Evolutionary conservation across 768 basidiomycete species (phyloP).

Genomic region (Psilocybe azurescens): DNA sequence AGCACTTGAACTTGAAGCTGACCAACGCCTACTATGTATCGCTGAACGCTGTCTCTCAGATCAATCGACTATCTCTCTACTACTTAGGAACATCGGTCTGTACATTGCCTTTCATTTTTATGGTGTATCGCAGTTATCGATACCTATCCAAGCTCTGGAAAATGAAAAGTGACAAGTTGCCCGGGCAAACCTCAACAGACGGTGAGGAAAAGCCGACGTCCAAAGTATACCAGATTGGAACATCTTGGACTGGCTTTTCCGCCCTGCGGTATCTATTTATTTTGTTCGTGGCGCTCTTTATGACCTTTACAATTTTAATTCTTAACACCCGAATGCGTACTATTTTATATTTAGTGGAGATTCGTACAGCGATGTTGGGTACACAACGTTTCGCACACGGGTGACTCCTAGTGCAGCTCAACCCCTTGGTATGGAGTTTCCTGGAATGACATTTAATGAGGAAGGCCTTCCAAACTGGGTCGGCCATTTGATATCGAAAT

Average conservation of each 20-base stretch:
- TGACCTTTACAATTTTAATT: background rate
- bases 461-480: constrained; percentile 62
- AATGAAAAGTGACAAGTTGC: background rate
- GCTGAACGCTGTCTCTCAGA: too few relatives aligned
- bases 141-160: background rate
- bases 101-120: background rate
- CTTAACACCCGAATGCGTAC: background rate
- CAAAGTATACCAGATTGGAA: constrained; percentile 21
- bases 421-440: constrained; percentile 55
- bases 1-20: too few relatives aligned
- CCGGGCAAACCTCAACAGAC: background rate
- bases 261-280: constrained; percentile 49
- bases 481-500: constrained; percentile 53
- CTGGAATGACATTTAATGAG: constrained; percentile 55
- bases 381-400: constrained; percentile 9
- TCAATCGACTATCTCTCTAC: too few relatives aligned
- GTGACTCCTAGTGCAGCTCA: constrained; percentile 39
- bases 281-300: constrained; percentile 45
- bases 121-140: background rate
- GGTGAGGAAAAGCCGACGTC: constrained; percentile 5
- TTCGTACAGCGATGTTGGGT: constrained; percentile 56
- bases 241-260: constrained; percentile 49
- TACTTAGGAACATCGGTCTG: background rate
- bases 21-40: too few relatives aligned
- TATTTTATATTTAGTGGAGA: constrained; percentile 50